A percentile compares a stretch with the other conserved stretches of the same genome.
These are phyloP conservation scores for Crepidotus variabilis DNA, from an alignment of 768 basidiomycete genomes.

Conservation along the genomic window DNA sequence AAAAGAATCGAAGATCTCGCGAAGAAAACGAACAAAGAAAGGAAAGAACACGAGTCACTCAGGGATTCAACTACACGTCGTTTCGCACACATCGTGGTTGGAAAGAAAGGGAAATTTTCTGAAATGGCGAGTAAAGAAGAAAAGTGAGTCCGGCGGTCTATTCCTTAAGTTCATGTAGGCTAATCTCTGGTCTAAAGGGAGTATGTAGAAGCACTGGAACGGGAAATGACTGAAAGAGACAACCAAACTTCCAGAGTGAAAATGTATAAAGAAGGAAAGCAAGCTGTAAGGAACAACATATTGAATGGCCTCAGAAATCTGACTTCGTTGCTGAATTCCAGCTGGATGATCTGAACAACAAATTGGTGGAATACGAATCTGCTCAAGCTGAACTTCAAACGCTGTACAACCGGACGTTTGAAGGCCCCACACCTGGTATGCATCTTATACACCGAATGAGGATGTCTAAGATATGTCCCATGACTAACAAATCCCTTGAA, in stretches of 20 bases:
- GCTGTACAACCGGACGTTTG: constrained; percentile 38
- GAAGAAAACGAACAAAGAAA: constrained; percentile 39
- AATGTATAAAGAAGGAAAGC: constrained; percentile 30
- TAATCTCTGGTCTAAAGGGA: constrained; percentile 26
- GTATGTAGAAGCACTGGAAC: constrained; percentile 41
- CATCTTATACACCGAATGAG: too few species aligned
- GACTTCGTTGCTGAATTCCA: constrained; percentile 9
- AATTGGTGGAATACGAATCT: constrained; percentile 23
- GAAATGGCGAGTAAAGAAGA: constrained; percentile 43
- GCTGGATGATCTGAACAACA: constrained; percentile 30
- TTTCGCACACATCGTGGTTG: constrained; percentile 36
- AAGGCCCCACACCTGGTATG: constrained; percentile 38
- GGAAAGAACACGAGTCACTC: constrained; percentile 38
- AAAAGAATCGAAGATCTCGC: constrained; percentile 24
- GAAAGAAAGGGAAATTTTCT: constrained; percentile 38
- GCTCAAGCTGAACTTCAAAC: constrained; percentile 32
- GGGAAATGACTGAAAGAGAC: constrained; percentile 35
- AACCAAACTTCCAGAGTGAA: constrained; percentile 25
- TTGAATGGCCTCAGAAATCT: neutral
- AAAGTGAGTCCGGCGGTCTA: constrained; percentile 23
- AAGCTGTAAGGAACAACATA: constrained; percentile 25
- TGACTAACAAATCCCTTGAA: neutral
- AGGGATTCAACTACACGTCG: constrained; percentile 35
- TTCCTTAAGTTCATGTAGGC: neutral
- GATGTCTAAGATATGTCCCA: neutral